A percentile compares a stretch with the other conserved stretches of the same genome.
phyloP scores from a whole-genome alignment of 2,329 filamentous ascomycete genomes.

The Furcasterigmium furcatum region DNA sequence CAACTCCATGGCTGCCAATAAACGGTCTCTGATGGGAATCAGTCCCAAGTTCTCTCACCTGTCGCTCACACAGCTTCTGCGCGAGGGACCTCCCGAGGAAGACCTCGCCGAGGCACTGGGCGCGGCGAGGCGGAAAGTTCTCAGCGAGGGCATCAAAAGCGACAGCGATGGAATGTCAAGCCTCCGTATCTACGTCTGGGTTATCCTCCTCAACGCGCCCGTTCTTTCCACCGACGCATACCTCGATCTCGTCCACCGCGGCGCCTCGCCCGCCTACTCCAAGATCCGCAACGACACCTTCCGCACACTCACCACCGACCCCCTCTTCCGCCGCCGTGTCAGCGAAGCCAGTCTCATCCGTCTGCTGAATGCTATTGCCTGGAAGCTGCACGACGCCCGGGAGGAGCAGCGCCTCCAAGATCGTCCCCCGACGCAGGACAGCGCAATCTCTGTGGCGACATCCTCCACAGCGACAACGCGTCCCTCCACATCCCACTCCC shows the following conservation, averaged over 20 bases:
- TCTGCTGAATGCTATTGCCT: conserved; percentile 90
- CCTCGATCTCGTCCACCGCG: conserved; percentile 84
- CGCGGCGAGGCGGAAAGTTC: conserved; percentile 68
- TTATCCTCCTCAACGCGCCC: conserved; percentile 85
- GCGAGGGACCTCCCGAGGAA: conserved; percentile 74
- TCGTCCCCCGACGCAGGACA: conserved; percentile 26
- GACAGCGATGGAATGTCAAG: conserved; percentile 87
- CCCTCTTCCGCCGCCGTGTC: conserved; percentile 92
- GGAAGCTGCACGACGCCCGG: conserved; percentile 82
- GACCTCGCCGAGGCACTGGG: conserved; percentile 66
- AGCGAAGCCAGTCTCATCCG: conserved; percentile 94
- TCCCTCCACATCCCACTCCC: conserved; percentile 31
- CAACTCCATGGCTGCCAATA: conserved; percentile 29
- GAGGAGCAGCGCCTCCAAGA: conserved; percentile 36
- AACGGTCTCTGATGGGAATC: conserved; percentile 23
- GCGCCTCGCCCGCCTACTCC: conserved; percentile 88
- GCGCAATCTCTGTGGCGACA: conserved; percentile 26
- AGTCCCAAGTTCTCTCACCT: conserved; percentile 47
- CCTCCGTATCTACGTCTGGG: conserved; percentile 91
- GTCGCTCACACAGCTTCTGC: conserved; percentile 71
- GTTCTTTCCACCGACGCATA: conserved; percentile 85
- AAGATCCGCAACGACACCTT: conserved; percentile 99
- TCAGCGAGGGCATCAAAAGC: conserved; percentile 73
- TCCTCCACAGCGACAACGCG: conserved; percentile 11
- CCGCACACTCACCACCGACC: conserved; percentile 91